Evolutionary conservation across 2,329 filamentous ascomycete species (phyloP).

Genomic region (Aspergillus sclerotialis): DNA sequence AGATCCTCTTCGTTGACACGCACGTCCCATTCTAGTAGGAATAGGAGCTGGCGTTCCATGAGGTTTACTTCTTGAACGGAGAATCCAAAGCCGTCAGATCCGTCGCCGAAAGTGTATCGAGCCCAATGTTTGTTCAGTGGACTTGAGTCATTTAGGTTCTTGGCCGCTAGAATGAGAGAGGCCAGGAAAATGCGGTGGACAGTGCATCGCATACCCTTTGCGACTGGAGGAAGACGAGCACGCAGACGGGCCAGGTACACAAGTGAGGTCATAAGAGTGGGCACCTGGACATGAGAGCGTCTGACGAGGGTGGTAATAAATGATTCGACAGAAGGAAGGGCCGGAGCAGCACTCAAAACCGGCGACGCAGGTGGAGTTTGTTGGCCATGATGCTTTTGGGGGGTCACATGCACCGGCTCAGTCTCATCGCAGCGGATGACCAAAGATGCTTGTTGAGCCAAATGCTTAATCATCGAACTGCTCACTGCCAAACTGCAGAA

Average conservation of each 20-base stretch:
- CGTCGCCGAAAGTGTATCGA: slow-evolving; percentile 73
- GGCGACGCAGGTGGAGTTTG: slow-evolving; percentile 53
- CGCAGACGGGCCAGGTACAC: slow-evolving; percentile 86
- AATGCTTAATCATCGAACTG: slow-evolving; percentile 41
- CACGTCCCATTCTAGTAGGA: slow-evolving; percentile 90
- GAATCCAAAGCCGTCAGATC: slow-evolving; percentile 76
- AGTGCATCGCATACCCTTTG: slow-evolving; percentile 93
- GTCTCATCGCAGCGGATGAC: slow-evolving; percentile 46
- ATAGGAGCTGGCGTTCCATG: slow-evolving; percentile 98
- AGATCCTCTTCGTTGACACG: slow-evolving; percentile 79
- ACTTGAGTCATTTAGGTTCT: slow-evolving; percentile 97
- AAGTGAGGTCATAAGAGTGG: slow-evolving; percentile 92
- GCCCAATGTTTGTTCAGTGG: slow-evolving; percentile 99
- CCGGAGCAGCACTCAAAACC: slow-evolving; percentile 31
- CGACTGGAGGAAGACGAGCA: slow-evolving; percentile 80
- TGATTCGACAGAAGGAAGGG: slow-evolving; percentile 71
- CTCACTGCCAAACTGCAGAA: slow-evolving; percentile 43
- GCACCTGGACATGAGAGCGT: slow-evolving; percentile 92
- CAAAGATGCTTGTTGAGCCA: slow-evolving; percentile 39
- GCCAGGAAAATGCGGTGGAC: slow-evolving; percentile 95
- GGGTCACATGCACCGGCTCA: slow-evolving; percentile 47
- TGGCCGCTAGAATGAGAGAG: slow-evolving; percentile 62
- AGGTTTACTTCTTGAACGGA: slow-evolving; percentile 93
- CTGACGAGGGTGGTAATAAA: slow-evolving; percentile 91
- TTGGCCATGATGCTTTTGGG: slow-evolving; percentile 46